Evolutionary conservation across 2,329 filamentous ascomycete genomes (phyloP), one percentile per base, ranked within the genome.

Genomic region (Camillea tinctor): DNA sequence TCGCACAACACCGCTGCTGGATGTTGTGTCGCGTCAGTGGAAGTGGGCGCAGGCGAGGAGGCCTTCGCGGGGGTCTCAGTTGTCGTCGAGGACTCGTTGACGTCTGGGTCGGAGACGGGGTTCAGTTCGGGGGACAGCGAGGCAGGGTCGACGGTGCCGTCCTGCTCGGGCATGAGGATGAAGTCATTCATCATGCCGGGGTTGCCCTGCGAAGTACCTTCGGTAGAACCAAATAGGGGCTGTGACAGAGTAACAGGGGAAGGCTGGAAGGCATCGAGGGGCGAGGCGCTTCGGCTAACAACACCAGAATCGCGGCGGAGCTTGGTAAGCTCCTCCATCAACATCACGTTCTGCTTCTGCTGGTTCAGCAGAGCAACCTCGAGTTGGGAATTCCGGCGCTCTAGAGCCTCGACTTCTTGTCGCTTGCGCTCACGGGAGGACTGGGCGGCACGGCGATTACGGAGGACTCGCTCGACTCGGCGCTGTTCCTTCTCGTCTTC

Each of bases 1-100:
- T 97, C 95, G 77, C 90, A 98, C 95, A 98, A 97, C 94, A 97
- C 89, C 93, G 86, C 95, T 85, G 95, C 95, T 98, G 95, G 93
- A 97, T 96, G 93, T 97, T 97, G 95, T 97, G 93, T 95, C 95
- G 87, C 81, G 85, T 96, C 92, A 87, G 91, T 84, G 80, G 89
- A 85, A 80, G 77, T 72, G 68, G 72, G 69, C 66, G 66, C 69
- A 60, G 68, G 50, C 54, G 69, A 55, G 63, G 73, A 50, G 52
- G 69, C 63, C 57, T 68, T 62, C 51, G 65, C 64, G 54, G 65
- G 55, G 15, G 65, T 55, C 54, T 65, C 64, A 36, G 67, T 62
- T 50, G 63, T 64, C 26, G 26, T 30, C 36, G 70, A 62, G 50
- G 74, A 63, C 30, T 52, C 51, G 50, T 76, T 66, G 54, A 74